Base-by-base conservation (phyloP, 768 basidiomycete genomes). In the Boletales sp. region DNA sequence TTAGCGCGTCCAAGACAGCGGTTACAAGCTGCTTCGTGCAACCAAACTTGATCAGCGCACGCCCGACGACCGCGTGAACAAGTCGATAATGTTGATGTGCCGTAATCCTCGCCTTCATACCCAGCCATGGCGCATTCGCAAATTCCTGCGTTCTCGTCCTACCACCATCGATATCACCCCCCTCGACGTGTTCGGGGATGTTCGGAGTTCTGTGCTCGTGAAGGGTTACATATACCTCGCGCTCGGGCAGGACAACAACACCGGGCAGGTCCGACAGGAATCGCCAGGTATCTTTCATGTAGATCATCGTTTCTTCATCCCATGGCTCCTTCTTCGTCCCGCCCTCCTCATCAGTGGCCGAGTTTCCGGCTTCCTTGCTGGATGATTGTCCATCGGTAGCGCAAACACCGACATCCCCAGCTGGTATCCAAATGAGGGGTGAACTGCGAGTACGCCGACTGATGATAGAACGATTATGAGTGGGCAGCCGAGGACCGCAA, bases 251-350 rank as follows among this genome's bases (percentile, higher is more conserved):
- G 1, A 36, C 18, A 11, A 12, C 33, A 13, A 34, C 33, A 34
- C 5, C 3, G 14, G 14, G 0, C 3, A 13, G 31, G 37, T 7
- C 14, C 0, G 49, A 46, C 0, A 54, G 15, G 13, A 38, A 54
- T 30, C 44, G 14, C 44, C 44, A 51, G 0, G 49, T 54, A 17
- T 54, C 53, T 3, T 51, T 54, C 41, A 51, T 11, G 15, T 43
- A 51, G 12, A 54, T 13, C 1, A 25, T 5, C 3, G 32, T 14
- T 10, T 38, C 49, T 33, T 33, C 13, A 4, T n/a, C 18, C 41
- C 45, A 54, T 2, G 48, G 48, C 0, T 18, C 33, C 14, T 28
- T 8, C 18, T 36, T 30, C n/a, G 5, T n/a, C 11, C 43, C 21
- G 1, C 8, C 30, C 14, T 11, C n/a, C n/a, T n/a, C n/a, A n/a